These are phyloP conservation scores for Aschersonia sp. DNA, from an alignment of 2,329 filamentous ascomycete species.

Conservation along the genomic window DNA sequence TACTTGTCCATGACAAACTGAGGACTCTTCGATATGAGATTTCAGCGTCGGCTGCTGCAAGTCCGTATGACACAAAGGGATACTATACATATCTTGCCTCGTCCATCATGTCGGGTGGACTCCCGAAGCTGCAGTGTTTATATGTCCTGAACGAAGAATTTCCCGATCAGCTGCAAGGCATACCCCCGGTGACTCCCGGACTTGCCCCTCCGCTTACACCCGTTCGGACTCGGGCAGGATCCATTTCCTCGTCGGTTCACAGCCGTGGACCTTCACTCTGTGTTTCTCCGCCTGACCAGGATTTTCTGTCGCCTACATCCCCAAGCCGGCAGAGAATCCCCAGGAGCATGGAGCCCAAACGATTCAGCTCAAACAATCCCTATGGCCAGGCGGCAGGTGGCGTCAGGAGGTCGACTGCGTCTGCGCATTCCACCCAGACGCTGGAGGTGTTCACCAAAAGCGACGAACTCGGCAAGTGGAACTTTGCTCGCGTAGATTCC, in stretches of 20 bases:
- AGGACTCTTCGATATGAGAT: conserved; percentile 73
- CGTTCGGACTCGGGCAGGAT: conserved; percentile 17
- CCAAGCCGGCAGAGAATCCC: conserved; percentile 13
- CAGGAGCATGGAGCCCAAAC: conserved; percentile 13
- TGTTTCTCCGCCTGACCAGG: conserved; percentile 8
- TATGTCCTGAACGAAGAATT: conserved; percentile 81
- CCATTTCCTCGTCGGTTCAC: conserved; percentile 12
- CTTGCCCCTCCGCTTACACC: conserved; percentile 14
- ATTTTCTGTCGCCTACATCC: conserved; percentile 11
- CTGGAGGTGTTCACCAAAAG: conserved; percentile 47
- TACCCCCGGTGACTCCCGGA: conserved; percentile 36
- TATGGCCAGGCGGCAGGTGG: conserved; percentile 23
- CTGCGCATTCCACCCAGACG: conserved; percentile 30
- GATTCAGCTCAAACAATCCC: conserved; percentile 48
- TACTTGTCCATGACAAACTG: conserved; percentile 54
- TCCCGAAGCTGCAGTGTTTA: conserved; percentile 60
- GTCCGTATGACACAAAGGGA: conserved; percentile 41
- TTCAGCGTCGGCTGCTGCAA: conserved; percentile 40
- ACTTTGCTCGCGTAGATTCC: conserved; percentile 34
- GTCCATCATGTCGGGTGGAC: conserved; percentile 62
- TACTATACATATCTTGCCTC: conserved; percentile 79
- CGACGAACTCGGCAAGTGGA: conserved; percentile 44
- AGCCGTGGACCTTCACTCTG: conserved; percentile 4
- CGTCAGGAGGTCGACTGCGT: conserved; percentile 3
- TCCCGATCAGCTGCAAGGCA: conserved; percentile 58